Evolutionary conservation across 2,329 filamentous ascomycete species (phyloP).

Genomic region (Claviceps sp.): DNA sequence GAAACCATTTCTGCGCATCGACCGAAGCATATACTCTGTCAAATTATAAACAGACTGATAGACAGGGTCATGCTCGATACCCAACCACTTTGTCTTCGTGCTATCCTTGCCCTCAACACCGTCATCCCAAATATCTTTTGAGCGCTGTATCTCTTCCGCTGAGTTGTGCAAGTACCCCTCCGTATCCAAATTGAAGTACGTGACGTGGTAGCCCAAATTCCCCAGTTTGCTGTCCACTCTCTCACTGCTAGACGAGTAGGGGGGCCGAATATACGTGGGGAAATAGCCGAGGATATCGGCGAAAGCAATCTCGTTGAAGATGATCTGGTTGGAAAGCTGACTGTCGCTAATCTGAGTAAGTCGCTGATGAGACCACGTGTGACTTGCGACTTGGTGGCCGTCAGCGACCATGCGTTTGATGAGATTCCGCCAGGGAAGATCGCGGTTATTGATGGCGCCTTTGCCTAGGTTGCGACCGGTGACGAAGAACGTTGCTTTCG

Average conservation of each 20-base stretch:
- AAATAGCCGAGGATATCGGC: slow-evolving; percentile 26
- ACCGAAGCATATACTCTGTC: slow-evolving; percentile 27
- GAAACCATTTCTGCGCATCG: slow-evolving; percentile 27
- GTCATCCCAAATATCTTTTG: slow-evolving; percentile 25
- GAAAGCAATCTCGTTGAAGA: slow-evolving; percentile 29
- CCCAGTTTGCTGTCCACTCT: slow-evolving; percentile 25
- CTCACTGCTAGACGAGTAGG: slow-evolving; percentile 31
- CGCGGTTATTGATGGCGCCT: slow-evolving; percentile 27
- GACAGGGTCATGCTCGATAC: slow-evolving; percentile 40
- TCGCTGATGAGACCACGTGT: slow-evolving; percentile 33
- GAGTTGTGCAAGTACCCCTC: slow-evolving; percentile 43
- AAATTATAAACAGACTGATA: slow-evolving; percentile 31
- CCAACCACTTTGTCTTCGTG: slow-evolving; percentile 26
- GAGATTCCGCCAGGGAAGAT: slow-evolving; percentile 20
- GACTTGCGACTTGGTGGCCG: slow-evolving; percentile 48
- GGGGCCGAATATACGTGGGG: slow-evolving; percentile 31
- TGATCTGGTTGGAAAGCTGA: slow-evolving; percentile 26
- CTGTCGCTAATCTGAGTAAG: slow-evolving; percentile 22
- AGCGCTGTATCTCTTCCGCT: slow-evolving; percentile 32
- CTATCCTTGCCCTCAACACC: slow-evolving; percentile 21
- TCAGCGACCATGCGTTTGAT: slow-evolving; percentile 33
- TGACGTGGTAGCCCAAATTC: slow-evolving; percentile 41
- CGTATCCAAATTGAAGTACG: slow-evolving; percentile 48
- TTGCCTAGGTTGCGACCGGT: slow-evolving; percentile 25
- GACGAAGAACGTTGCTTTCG: slow-evolving; percentile 27